phyloP scores from a whole-genome alignment of 2,329 filamentous ascomycete genomes.

The Trichophyton rubrum region DNA sequence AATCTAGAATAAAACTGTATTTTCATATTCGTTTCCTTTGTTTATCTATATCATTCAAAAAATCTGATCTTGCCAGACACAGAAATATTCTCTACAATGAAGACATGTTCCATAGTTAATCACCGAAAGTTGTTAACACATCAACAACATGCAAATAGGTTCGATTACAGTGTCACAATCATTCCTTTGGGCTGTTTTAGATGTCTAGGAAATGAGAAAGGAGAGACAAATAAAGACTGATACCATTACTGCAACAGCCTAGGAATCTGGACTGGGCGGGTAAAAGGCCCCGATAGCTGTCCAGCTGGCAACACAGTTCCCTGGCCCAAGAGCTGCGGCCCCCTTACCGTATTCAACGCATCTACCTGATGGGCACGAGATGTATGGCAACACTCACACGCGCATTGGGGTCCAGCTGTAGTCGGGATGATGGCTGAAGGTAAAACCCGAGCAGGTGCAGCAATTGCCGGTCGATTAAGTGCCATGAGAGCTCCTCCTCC shows the following conservation, averaged over 20 bases:
- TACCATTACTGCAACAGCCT: background rate
- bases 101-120: too few species aligned
- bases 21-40: background rate
- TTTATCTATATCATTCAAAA: background rate
- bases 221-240: background rate
- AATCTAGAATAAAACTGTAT: slow-evolving; percentile 2
- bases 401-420: background rate
- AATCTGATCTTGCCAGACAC: background rate
- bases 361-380: background rate
- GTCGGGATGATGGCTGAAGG: background rate
- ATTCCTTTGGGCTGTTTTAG: background rate
- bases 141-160: background rate
- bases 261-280: background rate
- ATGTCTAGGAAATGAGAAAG: background rate
- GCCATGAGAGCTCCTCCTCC: background rate
- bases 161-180: background rate
- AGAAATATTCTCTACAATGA: too few species aligned
- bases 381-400: background rate
- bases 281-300: background rate
- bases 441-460: background rate
- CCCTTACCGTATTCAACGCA: background rate
- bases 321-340: background rate
- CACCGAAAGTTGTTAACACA: background rate
- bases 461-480: background rate
- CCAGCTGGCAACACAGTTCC: background rate